These are phyloP conservation scores for Tricholoma terreum DNA, from an alignment of 768 basidiomycete genomes.

Conservation along the genomic window DNA sequence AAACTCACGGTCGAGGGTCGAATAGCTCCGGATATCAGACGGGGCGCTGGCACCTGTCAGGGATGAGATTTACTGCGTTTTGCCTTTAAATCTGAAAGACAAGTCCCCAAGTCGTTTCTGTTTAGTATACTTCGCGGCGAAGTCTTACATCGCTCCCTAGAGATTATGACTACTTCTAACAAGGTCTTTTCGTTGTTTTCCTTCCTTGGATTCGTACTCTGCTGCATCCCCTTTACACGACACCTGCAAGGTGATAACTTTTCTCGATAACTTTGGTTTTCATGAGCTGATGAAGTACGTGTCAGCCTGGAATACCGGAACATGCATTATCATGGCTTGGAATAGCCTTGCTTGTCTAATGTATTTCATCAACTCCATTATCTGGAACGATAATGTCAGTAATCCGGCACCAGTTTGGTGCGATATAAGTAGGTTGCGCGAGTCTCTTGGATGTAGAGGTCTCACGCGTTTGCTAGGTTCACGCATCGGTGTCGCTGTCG, in stretches of 20 bases:
- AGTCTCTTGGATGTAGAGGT: not conserved
- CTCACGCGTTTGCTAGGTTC: not conserved
- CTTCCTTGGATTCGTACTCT: slow-evolving; percentile 35
- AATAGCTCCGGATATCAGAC: too few relatives aligned
- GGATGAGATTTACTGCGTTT: too few relatives aligned
- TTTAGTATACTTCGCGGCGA: too few relatives aligned
- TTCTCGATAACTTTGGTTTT: not conserved
- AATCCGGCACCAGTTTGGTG: slow-evolving; percentile 60
- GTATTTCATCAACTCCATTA: slow-evolving; percentile 59
- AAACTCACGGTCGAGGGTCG: too few relatives aligned
- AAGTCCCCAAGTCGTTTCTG: too few relatives aligned
- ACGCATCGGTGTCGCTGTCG: not conserved
- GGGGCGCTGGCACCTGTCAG: too few relatives aligned
- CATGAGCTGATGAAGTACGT: not conserved
- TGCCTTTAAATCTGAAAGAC: too few relatives aligned
- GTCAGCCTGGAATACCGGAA: slow-evolving; percentile 53
- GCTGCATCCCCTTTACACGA: slow-evolving; percentile 39
- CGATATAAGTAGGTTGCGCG: slow-evolving; percentile 45
- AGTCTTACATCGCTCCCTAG: too few relatives aligned
- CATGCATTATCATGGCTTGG: slow-evolving; percentile 71
- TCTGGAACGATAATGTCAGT: slow-evolving; percentile 61
- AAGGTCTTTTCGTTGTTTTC: slow-evolving; percentile 5
- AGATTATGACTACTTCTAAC: slow-evolving; percentile 5
- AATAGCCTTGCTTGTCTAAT: slow-evolving; percentile 52
- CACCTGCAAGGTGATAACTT: slow-evolving; percentile 36